These are phyloP conservation scores for Teunomyces lycoperdinae DNA, from an alignment of 805 yeast species.

Conservation along the genomic window DNA sequence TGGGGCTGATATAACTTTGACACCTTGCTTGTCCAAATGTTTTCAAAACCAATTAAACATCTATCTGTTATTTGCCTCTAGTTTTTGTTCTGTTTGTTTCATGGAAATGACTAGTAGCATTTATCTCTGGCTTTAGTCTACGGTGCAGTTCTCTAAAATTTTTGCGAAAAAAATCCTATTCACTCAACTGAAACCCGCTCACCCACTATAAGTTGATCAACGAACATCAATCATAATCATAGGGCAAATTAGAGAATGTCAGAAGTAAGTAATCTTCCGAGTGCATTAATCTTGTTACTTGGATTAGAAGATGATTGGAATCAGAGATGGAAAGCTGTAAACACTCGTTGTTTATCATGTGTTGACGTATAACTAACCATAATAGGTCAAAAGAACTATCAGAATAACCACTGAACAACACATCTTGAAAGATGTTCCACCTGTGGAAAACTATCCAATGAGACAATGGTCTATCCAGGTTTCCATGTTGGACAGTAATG, in stretches of 20 bases:
- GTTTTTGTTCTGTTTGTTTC: too few relatives aligned
- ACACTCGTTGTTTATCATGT: not conserved
- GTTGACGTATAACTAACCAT: slow-evolving; percentile 4
- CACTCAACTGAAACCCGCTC: not conserved
- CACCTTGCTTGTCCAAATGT: too few relatives aligned
- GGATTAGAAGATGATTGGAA: not conserved
- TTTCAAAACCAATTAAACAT: too few relatives aligned
- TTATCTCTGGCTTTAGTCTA: not conserved
- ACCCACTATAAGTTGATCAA: not conserved
- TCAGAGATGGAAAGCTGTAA: not conserved
- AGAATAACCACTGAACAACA: slow-evolving; percentile 86
- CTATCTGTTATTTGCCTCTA: too few relatives aligned
- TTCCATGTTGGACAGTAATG: slow-evolving; percentile 70
- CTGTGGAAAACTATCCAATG: slow-evolving; percentile 91
- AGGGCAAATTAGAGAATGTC: slow-evolving; percentile 3
- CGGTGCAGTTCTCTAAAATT: slow-evolving; percentile 4
- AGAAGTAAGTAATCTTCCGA: slow-evolving; percentile 3
- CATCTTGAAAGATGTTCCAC: slow-evolving; percentile 73
- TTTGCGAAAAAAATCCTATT: slow-evolving; percentile 1
- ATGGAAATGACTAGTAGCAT: not conserved
- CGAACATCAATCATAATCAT: not conserved
- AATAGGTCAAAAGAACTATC: slow-evolving; percentile 74
- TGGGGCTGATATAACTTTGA: too few relatives aligned
- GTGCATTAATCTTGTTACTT: not conserved
- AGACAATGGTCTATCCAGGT: slow-evolving; percentile 89